These are phyloP conservation scores for Physocladia obscura DNA, from an alignment of 192 early-diverging fungal species.

Conservation along the genomic window DNA sequence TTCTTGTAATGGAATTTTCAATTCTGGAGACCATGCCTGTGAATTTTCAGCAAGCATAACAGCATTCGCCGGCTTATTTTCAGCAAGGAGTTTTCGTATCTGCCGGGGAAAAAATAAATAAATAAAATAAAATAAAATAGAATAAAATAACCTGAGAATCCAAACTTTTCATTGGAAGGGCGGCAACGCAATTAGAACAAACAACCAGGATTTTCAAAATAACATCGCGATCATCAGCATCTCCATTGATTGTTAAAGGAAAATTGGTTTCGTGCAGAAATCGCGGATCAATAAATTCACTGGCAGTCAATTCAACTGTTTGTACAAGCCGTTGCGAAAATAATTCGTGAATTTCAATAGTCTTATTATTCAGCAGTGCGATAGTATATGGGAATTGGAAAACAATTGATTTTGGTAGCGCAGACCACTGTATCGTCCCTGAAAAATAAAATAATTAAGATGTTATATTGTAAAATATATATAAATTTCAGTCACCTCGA, in stretches of 20 bases:
- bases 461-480: too few relatives aligned
- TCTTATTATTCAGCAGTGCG: constrained; percentile 64
- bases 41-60: not conserved
- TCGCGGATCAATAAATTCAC: constrained; percentile 14
- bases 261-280: constrained; percentile 47
- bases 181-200: constrained; percentile 58
- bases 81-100: too few relatives aligned
- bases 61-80: too few relatives aligned
- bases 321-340: constrained; percentile 65
- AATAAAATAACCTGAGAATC: constrained; percentile 59
- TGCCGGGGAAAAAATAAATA: too few relatives aligned
- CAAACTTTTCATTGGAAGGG: constrained; percentile 58
- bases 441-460: too few relatives aligned
- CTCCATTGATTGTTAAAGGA: constrained; percentile 32
- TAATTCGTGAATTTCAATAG: constrained; percentile 76
- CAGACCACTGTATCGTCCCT: constrained; percentile 56
- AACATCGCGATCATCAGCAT: not conserved
- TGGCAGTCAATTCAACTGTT: constrained; percentile 38
- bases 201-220: constrained; percentile 50
- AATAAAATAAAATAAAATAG: too few relatives aligned
- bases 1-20: not conserved
- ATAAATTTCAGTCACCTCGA: constrained; percentile 62
- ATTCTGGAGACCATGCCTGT: constrained; percentile 2
- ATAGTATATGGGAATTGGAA: constrained; percentile 79
- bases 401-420: constrained; percentile 52